A percentile compares a stretch with the other conserved stretches of the same genome.
Conservation (phyloP, 2,329 filamentous ascomycete genomes). For the Pseudocercospora eumusae region DNA sequence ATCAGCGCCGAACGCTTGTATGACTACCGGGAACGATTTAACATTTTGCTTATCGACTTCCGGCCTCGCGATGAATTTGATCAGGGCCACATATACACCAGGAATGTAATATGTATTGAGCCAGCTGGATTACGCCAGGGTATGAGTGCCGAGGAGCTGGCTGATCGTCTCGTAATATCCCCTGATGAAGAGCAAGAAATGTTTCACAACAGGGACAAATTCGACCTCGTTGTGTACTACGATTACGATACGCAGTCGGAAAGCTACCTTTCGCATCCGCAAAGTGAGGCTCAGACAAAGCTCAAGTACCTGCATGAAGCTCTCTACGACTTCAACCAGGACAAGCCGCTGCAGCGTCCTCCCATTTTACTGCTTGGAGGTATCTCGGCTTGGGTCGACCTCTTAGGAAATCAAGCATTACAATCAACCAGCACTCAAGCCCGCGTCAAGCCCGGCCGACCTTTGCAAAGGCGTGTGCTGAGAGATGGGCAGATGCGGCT, state of each 20-base stretch:
- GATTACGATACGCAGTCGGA: slow-evolving; percentile 67
- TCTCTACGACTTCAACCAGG: slow-evolving; percentile 78
- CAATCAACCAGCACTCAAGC: slow-evolving; percentile 58
- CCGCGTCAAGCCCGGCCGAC: slow-evolving; percentile 50
- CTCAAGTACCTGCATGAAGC: slow-evolving; percentile 75
- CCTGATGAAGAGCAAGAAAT: slow-evolving; percentile 72
- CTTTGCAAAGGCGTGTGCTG: slow-evolving; percentile 55
- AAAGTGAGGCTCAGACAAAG: slow-evolving; percentile 48
- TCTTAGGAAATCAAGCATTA: slow-evolving; percentile 71
- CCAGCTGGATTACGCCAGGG: slow-evolving; percentile 72
- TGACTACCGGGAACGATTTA: slow-evolving; percentile 67
- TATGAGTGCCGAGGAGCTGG: slow-evolving; percentile 63
- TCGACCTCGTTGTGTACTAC: slow-evolving; percentile 88
- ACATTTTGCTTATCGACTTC: slow-evolving; percentile 81
- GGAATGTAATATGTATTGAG: slow-evolving; percentile 85
- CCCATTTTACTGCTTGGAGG: slow-evolving; percentile 82
- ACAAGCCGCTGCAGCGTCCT: slow-evolving; percentile 68
- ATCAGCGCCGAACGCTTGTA: slow-evolving; percentile 72
- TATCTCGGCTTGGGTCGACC: slow-evolving; percentile 79
- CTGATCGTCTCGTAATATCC: slow-evolving; percentile 69
- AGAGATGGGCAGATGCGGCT: slow-evolving; percentile 51
- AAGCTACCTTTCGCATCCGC: slow-evolving; percentile 56
- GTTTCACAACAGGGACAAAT: slow-evolving; percentile 72
- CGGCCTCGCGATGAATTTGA: slow-evolving; percentile 79
- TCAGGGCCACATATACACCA: slow-evolving; percentile 82